Evolutionary conservation across 331 rosid species (phyloP), one percentile per base, ranked within the genome.

Genomic region (Malus hybrid): DNA sequence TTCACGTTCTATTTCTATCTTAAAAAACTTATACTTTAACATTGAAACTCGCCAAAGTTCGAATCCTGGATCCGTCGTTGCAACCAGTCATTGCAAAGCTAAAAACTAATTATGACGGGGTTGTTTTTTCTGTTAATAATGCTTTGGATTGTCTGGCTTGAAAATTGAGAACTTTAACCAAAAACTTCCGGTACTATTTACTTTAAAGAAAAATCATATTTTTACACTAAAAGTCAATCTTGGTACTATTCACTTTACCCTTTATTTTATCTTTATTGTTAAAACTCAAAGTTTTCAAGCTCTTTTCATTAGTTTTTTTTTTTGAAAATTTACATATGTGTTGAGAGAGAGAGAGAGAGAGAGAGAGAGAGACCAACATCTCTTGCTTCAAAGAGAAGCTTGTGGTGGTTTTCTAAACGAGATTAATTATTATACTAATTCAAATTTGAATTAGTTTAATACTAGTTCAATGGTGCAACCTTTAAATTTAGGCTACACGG

Each of bases 361-460:
- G 24, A 24, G 24, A 66, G 75, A 71, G 70, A 36, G 70, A 84
- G 84, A 88, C 90, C 86, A 82, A 91, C 97, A 91, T 91, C 92
- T 90, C 96, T 91, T 85, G 91, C 95, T 91, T 91, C 76, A 57
- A 84, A 67, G 79, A 73, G 84, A 93, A 87, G 93, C 81, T 67
- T 79, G 76, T 33, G 78, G 61, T 73, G 73, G 75, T 32, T 39
- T 78, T 70, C 68, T 32, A n/a, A 82, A 84, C 10, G 80, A 73
- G 20, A 52, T 52, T 39, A 39, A 10, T 39, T 52, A 52, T 52
- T 52, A 52, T 52, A 52, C 20, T 52, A 52, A 16, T 52, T 52
- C 57, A 2, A 52, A 52, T 16, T 6, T 52, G 7, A 52, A 6
- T 18, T 52, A 2, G 20, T 52, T 52, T 52, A 52, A 52, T 52